Conservation (phyloP, 1,284 basidiomycete genomes). For the Fistulinella cinereoalba region DNA sequence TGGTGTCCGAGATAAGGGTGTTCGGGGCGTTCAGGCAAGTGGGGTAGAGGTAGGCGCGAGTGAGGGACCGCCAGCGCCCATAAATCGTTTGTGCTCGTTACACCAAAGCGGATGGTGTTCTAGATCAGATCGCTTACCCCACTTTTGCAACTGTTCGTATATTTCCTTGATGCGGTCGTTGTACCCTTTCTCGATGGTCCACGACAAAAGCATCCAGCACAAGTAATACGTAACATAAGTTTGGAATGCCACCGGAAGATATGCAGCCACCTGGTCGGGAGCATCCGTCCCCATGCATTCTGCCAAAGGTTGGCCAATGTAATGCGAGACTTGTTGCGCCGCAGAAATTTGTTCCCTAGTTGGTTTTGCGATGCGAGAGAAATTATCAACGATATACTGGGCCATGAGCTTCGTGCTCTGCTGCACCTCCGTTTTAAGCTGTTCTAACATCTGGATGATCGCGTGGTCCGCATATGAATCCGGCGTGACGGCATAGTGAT, state of each 20-base stretch:
- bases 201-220: slow-evolving; percentile 7
- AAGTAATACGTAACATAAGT: slow-evolving; percentile 5
- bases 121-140: background rate
- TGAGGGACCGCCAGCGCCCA: slow-evolving; percentile 16
- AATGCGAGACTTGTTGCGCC: background rate
- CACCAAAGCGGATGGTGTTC: background rate
- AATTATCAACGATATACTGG: slow-evolving; percentile 2
- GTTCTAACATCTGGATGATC: slow-evolving; percentile 4
- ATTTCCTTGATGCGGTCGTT: slow-evolving; percentile 1
- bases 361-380: background rate
- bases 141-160: slow-evolving; percentile 5
- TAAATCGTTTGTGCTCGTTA: slow-evolving; percentile 6
- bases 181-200: slow-evolving; percentile 7
- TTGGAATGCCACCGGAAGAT: slow-evolving; percentile 13
- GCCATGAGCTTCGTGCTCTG: slow-evolving; percentile 6
- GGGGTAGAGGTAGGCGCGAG: slow-evolving; percentile 12
- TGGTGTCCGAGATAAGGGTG: background rate
- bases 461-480: slow-evolving; percentile 6
- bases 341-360: slow-evolving; percentile 1
- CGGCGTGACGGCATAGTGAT: too few relatives aligned
- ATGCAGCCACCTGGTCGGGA: background rate
- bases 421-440: slow-evolving; percentile 13
- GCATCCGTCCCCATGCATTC: background rate
- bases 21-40: background rate
- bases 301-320: slow-evolving; percentile 1